Base-by-base conservation (phyloP, 2,329 filamentous ascomycete species). In the Scolecobasidium constrictum region DNA sequence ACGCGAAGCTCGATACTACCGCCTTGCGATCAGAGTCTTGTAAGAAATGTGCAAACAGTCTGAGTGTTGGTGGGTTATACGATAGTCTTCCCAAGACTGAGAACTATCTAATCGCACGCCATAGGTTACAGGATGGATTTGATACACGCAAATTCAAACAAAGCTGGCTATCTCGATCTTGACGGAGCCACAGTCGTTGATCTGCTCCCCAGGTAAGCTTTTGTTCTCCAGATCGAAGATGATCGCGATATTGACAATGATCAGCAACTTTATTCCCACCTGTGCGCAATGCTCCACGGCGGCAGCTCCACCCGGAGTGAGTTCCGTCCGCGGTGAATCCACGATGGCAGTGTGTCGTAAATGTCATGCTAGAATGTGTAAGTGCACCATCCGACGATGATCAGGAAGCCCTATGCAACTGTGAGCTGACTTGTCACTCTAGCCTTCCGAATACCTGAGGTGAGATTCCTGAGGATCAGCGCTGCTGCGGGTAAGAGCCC, bases 91-190 rank as follows among this genome's bases (percentile, higher is more conserved):
- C n/a, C n/a, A n/a, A n/a, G n/a, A n/a, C n/a, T n/a, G 9, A 5
- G 15, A 17, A 17, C 35, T 35, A 11, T 18, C 17, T 23, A 43
- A 31, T 17, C 34, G 13, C 9, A 9, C 39, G 42, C 19, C n/a
- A 6, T 19, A 58, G 57, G 57, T 16, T 63, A 55, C 57, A 72
- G 81, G 26, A 72, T 72, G 51, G 80, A 86, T 55, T 62, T 86
- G 44, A 75, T 92, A 48, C 86, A 92, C 60, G 68, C 73, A 41
- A 74, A 80, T 62, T 85, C 83, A 3, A 71, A 74, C n/a, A 70
- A 83, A 45, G 84, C 83, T 11, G 86, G 86, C 4, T 88, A 88
- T 57, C 61, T 93, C 45, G 84, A 92, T 57, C 62, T 86, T 7
- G 73, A 81, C 19, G 83, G 83, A 13, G 88, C 83, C 61, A 80